These are phyloP conservation scores for Metschnikowia hibisci DNA, from an alignment of 805 yeast genomes.

Conservation along the genomic window DNA sequence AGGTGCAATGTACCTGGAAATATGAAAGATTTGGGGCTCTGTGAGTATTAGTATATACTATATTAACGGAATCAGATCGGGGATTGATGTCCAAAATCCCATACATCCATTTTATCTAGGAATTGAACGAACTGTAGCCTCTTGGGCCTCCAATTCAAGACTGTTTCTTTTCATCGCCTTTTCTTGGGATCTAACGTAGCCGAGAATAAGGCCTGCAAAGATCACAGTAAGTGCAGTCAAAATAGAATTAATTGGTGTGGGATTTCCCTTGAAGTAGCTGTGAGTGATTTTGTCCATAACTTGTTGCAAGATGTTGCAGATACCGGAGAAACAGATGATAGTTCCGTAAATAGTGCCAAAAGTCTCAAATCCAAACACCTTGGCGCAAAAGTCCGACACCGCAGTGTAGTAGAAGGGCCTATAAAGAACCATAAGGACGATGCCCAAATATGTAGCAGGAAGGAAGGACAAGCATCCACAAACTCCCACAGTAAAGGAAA, in stretches of 20 bases:
- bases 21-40: too few relatives aligned
- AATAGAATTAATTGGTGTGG: slow-evolving; percentile 66
- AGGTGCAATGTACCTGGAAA: too few relatives aligned
- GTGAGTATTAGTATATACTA: too few relatives aligned
- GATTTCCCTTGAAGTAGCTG: slow-evolving; percentile 62
- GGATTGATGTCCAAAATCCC: too few relatives aligned
- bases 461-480: slow-evolving; percentile 60
- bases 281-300: slow-evolving; percentile 70
- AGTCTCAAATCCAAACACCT: slow-evolving; percentile 87
- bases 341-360: slow-evolving; percentile 92
- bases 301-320: slow-evolving; percentile 72
- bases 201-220: slow-evolving; percentile 44
- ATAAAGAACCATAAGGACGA: slow-evolving; percentile 68
- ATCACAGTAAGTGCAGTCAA: slow-evolving; percentile 54
- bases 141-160: slow-evolving; percentile 61
- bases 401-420: slow-evolving; percentile 93
- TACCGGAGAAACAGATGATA: slow-evolving; percentile 75
- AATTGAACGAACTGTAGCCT: slow-evolving; percentile 46
- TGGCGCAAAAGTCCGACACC: slow-evolving; percentile 86
- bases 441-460: slow-evolving; percentile 63
- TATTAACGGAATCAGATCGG: too few relatives aligned
- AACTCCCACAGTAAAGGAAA: slow-evolving; percentile 64
- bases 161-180: slow-evolving; percentile 43
- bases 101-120: slow-evolving; percentile 26
- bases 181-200: slow-evolving; percentile 42